Base-by-base conservation (phyloP, 2,329 filamentous ascomycete species). In the Fusarium chlamydosporum region DNA sequence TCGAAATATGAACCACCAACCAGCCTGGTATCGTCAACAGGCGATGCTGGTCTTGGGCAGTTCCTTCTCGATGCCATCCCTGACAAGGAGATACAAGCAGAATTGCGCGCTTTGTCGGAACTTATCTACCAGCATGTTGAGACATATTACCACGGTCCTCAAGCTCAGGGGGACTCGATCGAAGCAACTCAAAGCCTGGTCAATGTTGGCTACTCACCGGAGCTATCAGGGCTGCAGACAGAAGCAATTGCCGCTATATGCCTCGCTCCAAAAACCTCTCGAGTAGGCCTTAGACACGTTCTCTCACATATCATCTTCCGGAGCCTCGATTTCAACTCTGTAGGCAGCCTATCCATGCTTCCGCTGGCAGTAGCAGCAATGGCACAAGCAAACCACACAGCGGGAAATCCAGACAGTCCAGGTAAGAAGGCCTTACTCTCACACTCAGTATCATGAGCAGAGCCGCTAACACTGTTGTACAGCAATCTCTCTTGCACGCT, bases 121-220 rank as follows among this genome's bases (percentile, higher is more conserved):
- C 75, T 82, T 7, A 76, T 83, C 12, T 74, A 77, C 29, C 75
- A 79, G 37, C 82, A 84, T 61, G 78, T 81, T 38, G 76, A 82
- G 54, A 77, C 72, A 52, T 68, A 82, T 50, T 83, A 83, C 50
- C 79, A 81, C 54, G 45, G 66, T 1, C 61, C 74, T 0, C 72
- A 72, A 1, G 59, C 78, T 6, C 58, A 71, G 1, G 40, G 45
- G 6, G 70, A 67, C 56, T 10, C 48, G 1, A 56, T 59, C 13
- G 46, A 56, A 4, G 69, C 81, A 9, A 67, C n/a, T 37, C 72
- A 23, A 45, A 57, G 61, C 4, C 67, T 81, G 4, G 31, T 40
- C 3, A 52, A 70, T 20, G 64, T 80, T 11, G 77, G 78, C 9
- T 61, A 80, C 27, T 43, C 60, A 40, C 58, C 71, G 10, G 35